phyloP scores from a whole-genome alignment of 306 rosid species.

The Herpetospermum pedunculosum region DNA sequence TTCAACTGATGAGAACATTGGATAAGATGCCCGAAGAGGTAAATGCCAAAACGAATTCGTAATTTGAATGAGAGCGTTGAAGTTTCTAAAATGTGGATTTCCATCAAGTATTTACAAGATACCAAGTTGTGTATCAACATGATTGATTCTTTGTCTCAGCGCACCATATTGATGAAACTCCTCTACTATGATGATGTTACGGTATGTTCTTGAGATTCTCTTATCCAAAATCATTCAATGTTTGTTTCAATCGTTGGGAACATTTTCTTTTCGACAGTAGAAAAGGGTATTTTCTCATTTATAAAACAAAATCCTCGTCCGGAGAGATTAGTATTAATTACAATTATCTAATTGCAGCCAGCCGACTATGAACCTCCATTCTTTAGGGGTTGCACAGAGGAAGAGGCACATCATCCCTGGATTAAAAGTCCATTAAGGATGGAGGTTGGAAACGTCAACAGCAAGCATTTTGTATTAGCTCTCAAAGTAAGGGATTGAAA shows the following conservation, averaged over 20 bases:
- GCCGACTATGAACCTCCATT: constrained; percentile 92
- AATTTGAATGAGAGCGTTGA: neutral
- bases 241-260: neutral
- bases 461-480: constrained; percentile 88
- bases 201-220: constrained; percentile 32
- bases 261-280: neutral
- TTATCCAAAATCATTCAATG: neutral
- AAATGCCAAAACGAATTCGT: constrained; percentile 13
- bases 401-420: constrained; percentile 69
- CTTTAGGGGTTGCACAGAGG: constrained; percentile 71
- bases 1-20: constrained; percentile 95
- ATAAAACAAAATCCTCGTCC: neutral
- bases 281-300: neutral
- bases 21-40: constrained; percentile 98
- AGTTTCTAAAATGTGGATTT: constrained; percentile 1
- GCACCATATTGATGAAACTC: constrained; percentile 87
- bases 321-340: neutral
- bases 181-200: constrained; percentile 78
- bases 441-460: constrained; percentile 95
- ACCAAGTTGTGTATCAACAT: neutral
- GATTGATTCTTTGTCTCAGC: constrained; percentile 41
- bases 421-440: constrained; percentile 70
- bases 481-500: constrained; percentile 52
- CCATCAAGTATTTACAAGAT: neutral
- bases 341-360: constrained; percentile 52